Conservation (phyloP, 176 grass and related monocot species). For the Raddia distichophylla region DNA sequence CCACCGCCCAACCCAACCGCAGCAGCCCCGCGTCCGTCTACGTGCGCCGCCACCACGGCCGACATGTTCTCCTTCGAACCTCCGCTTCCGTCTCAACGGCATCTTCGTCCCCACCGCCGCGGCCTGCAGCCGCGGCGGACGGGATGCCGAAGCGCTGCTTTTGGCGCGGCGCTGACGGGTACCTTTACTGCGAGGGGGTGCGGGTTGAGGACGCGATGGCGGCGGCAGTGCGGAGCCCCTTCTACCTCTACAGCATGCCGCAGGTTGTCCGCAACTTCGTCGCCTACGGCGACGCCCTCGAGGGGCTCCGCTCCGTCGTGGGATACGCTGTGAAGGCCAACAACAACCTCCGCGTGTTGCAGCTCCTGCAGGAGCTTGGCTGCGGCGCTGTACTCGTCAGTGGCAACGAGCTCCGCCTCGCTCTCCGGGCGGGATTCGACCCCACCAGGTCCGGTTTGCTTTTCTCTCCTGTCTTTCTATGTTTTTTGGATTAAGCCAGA, state of each 20-base stretch:
- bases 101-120: conserved; percentile 32
- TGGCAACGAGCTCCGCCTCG: conserved; percentile 88
- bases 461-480: background rate
- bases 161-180: conserved; percentile 59
- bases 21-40: conserved; percentile 1
- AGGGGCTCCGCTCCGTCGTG: conserved; percentile 69
- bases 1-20: background rate
- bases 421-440: no score
- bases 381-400: conserved; percentile 94
- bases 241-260: conserved; percentile 95
- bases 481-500: background rate
- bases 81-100: conserved; percentile 52
- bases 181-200: conserved; percentile 86
- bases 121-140: background rate
- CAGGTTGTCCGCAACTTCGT: conserved; percentile 85
- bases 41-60: background rate
- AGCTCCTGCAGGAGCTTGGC: conserved; percentile 69
- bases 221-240: conserved; percentile 76
- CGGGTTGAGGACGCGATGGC: conserved; percentile 77
- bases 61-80: conserved; percentile 32
- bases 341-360: conserved; percentile 80
- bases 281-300: conserved; percentile 76
- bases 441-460: conserved; percentile 52
- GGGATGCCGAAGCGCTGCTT: conserved; percentile 64
- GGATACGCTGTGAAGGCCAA: conserved; percentile 97